phyloP scores from a whole-genome alignment of 2,329 filamentous ascomycete genomes.

The Aspergillus flavus region DNA sequence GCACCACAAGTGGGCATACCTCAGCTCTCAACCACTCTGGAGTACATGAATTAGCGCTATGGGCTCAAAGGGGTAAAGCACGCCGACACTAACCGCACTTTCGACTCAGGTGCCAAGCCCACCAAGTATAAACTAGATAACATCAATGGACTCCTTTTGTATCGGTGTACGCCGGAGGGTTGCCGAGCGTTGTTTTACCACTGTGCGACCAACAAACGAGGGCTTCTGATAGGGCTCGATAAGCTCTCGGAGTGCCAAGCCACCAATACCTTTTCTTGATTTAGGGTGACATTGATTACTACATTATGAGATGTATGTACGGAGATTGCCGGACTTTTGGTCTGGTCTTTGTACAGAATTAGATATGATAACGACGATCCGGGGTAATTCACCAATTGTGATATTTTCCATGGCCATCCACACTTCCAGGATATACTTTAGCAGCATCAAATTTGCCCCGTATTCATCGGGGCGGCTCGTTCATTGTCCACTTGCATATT shows the following conservation, averaged over 20 bases:
- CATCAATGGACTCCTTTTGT: neutral
- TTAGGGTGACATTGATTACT: neutral
- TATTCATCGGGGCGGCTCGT: neutral
- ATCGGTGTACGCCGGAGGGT: neutral
- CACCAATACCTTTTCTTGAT: neutral
- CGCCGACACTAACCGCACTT: constrained; percentile 4
- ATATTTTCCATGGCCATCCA: neutral
- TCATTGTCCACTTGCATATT: neutral
- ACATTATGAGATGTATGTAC: neutral
- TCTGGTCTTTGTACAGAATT: neutral
- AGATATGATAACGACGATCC: neutral
- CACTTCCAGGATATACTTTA: neutral
- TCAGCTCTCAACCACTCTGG: neutral
- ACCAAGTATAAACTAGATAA: neutral
- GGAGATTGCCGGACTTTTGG: neutral
- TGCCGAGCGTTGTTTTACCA: neutral
- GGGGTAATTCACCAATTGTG: constrained; percentile 1
- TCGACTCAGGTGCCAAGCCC: neutral
- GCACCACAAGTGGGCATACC: neutral
- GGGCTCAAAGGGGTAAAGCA: neutral
- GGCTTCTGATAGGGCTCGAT: neutral
- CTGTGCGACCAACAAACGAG: neutral
- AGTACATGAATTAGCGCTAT: neutral
- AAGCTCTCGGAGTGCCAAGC: neutral
- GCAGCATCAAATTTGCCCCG: neutral